Base-by-base conservation (phyloP, 2,329 filamentous ascomycete genomes). In the Sporothrix euskadiensis region DNA sequence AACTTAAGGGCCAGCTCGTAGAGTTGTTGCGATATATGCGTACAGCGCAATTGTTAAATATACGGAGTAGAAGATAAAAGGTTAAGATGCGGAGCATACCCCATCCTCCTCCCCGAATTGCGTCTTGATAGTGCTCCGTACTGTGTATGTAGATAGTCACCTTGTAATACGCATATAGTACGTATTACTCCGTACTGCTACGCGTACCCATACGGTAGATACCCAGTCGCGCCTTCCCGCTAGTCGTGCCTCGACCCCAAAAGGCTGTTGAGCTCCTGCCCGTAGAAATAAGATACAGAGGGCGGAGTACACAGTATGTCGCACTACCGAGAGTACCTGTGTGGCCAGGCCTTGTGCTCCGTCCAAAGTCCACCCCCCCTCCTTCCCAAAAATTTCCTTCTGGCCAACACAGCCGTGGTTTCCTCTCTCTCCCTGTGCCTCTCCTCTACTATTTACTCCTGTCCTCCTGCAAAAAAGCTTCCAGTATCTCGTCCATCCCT, bases 341-440 rank as follows among this genome's bases (percentile, higher is more conserved):
- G n/a, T 57, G 35, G 68, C 68, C 68, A 70, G 52, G 65, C 65
- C 52, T 26, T 3, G n/a, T 35, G 30, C 32, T 61, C 57, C 66
- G 7, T 32, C 9, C 49, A 49, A 26, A 22, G 52, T 22, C 49
- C 49, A n/a, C 47, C 14, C 44, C 19, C 47, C 19, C 47, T 12
- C 49, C 47, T 22, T 22, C 66, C 35, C 66, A 39, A 57, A 57
- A 22, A 57, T 41, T 22, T 19, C 52, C 19, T n/a, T 56, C 66
- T 39, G n/a, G 49, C 68, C 68, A 70, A 47, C 49, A 70, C n/a
- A 39, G 35, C 22, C 22, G 10, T 26, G 7, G 7, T 22, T 26
- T 14, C 52, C 52, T 39, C 35, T 26, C 4, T 44, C 61, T n/a
- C 7, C 32, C 16, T 41, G 32, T 68, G 9, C 41, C 10, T 32